Evolutionary conservation across 495 filamentous ascomycete species (phyloP), one percentile per base, ranked within the genome.

Genomic region (Daldinia caldariorum): DNA sequence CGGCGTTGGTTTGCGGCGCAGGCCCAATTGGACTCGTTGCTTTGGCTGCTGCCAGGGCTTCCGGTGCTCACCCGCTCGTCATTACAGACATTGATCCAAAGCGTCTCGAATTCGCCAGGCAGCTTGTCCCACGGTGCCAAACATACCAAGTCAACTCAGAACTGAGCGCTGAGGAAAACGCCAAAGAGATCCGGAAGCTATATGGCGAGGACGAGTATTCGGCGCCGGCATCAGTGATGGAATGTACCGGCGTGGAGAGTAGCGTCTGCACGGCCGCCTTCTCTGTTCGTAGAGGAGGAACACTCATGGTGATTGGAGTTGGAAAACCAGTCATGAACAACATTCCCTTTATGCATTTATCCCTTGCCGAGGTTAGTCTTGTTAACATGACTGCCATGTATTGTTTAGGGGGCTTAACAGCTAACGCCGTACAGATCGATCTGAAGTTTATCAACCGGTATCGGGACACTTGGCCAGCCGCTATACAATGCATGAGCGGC

Each of bases 401-500:
- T 67, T 6, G 9, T 34, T 38, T 32, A 34, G 37, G 64, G 20
- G 54, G 18, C 3, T 32, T 22, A 34, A 57, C 34, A 14, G 63
- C 73, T 72, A 54, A 72, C 50, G 22, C 8, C 18, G 41, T 45
- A 18, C n/a, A 85, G 87, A 89, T 90, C 62, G 81, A 88, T 63
- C 76, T 89, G 51, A 85, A 85, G 45, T 88, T 89, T 71, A 89
- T 88, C 61, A 89, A 89, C 59, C 82, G 88, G n/a, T 90, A 89
- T 66, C 76, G 80, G 31, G 86, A 89, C 66, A 89, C 87, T 0
- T 90, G 88, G 87, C 86, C 87, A 4, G 82, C 82, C 0, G 86
- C 83, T 0, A 87, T 90, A 45, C 72, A 76, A 20, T 79, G 75
- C 41, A 61, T 85, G 59, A 79, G 50, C 71, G 82, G 84, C 13